Percentiles rank a stretch among this genome's conserved stretches.
Conservation (phyloP, 2,329 filamentous ascomycete species). For the Coleophoma eucalyptorum region DNA sequence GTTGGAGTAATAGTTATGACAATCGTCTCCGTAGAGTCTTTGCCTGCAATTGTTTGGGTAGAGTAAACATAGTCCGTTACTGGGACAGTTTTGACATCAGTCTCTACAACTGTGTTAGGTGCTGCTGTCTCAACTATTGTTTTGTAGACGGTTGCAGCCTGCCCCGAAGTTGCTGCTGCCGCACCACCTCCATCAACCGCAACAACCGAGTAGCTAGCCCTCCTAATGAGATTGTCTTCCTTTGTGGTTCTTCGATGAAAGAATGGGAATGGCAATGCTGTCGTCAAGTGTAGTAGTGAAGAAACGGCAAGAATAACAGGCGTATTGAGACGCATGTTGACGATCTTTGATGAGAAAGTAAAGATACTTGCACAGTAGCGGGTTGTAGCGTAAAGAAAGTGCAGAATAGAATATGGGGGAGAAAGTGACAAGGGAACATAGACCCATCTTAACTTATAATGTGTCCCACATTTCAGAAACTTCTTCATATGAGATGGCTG, state of each 20-base stretch:
- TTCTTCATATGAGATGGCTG: slow-evolving; percentile 17
- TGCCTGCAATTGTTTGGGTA: slow-evolving; percentile 18
- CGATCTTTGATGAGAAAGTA: background rate
- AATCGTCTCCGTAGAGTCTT: slow-evolving; percentile 19
- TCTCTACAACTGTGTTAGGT: slow-evolving; percentile 20
- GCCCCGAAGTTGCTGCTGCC: slow-evolving; percentile 4
- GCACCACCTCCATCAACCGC: slow-evolving; percentile 27
- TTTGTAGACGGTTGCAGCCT: slow-evolving; percentile 14
- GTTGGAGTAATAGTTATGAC: slow-evolving; percentile 19
- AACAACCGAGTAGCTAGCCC: slow-evolving; percentile 29
- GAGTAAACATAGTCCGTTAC: slow-evolving; percentile 15
- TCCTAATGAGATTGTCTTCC: slow-evolving; percentile 11
- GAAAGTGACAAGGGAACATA: slow-evolving; percentile 15
- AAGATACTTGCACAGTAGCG: slow-evolving; percentile 9
- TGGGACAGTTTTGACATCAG: slow-evolving; percentile 15
- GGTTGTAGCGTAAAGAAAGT: slow-evolving; percentile 9
- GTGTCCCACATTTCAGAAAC: too few relatives aligned
- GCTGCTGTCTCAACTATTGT: slow-evolving; percentile 19
- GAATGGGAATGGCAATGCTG: slow-evolving; percentile 22
- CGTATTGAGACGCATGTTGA: slow-evolving; percentile 22
- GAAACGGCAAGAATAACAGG: slow-evolving; percentile 20
- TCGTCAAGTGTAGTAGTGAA: slow-evolving; percentile 17
- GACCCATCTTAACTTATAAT: background rate
- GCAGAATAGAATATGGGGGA: slow-evolving; percentile 6
- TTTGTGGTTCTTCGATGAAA: slow-evolving; percentile 7